Percentiles rank a stretch among this genome's conserved stretches.
Evolutionary conservation across 805 yeast genomes (phyloP).

Genomic region (Pichia rugopelliculosa): DNA sequence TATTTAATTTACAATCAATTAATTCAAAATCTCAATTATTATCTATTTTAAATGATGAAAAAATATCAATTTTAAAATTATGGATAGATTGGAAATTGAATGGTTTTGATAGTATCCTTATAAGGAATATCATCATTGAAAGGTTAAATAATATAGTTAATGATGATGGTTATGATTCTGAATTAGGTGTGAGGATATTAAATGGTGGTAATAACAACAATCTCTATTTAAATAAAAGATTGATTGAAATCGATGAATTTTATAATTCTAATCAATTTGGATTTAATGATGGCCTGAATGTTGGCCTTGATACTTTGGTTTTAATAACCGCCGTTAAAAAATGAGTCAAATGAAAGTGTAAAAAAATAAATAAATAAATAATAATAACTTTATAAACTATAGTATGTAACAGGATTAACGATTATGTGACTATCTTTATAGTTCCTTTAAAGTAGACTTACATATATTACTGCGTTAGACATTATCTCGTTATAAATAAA

Average conservation of each 20-base stretch:
- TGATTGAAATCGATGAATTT: neutral
- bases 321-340: slow-evolving; percentile 5
- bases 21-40: slow-evolving; percentile 12
- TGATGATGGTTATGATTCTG: slow-evolving; percentile 6
- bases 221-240: neutral
- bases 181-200: slow-evolving; percentile 6
- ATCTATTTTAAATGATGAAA: slow-evolving; percentile 9
- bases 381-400: too few relatives aligned
- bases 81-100: slow-evolving; percentile 28
- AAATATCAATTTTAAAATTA: slow-evolving; percentile 19
- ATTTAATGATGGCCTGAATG: slow-evolving; percentile 1
- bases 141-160: neutral
- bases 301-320: neutral
- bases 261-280: neutral
- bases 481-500: too few relatives aligned
- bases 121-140: slow-evolving; percentile 10
- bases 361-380: neutral
- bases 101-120: slow-evolving; percentile 20
- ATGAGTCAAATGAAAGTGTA: neutral
- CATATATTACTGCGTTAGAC: too few relatives aligned
- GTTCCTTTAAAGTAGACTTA: too few relatives aligned
- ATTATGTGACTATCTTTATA: too few relatives aligned
- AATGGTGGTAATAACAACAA: neutral
- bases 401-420: too few relatives aligned
- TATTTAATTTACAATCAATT: slow-evolving; percentile 12